Base-by-base conservation (phyloP, 345 rosid genomes). In the Diplotaxis tenuifolia region DNA sequence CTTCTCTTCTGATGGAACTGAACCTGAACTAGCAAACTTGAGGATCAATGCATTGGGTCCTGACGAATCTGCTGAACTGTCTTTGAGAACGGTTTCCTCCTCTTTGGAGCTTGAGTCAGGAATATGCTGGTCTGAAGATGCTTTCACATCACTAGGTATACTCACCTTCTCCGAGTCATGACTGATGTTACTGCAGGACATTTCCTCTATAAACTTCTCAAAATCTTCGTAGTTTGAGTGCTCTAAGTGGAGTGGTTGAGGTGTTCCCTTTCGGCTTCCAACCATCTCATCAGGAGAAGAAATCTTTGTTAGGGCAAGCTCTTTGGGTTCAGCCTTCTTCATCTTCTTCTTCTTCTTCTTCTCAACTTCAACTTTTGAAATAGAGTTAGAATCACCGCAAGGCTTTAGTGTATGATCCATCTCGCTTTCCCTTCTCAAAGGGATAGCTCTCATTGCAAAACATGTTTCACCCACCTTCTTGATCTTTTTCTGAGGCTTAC, bases 41-140 rank as follows among this genome's bases (percentile, higher is more conserved):
- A 90, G 77, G 79, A 83, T 77, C 78, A 88, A 70, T 12, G 89
- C 84, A 68, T 49, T 83, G 3, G 85, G 83, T 6, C 57, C 68
- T 19, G 58, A 9, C 18, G 79, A 78, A 28, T 65, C 54, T 2
- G 19, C 62, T 1, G 34, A 60, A 28, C 56, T 49, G 82, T 67
- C 71, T 47, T 64, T 75, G 54, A 31, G 28, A 52, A 14, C 23
- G 64, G 29, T 60, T 62, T 73, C 76, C 56, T 23, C 65, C 59
- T 29, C 66, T 22, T 68, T 70, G 20, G 64, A 64, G 54, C 62
- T 75, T 60, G 68, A 25, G 74, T 38, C 29, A 22, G 70, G 19
- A 14, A 65, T 75, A 53, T 64, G 83, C 40, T 59, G 85, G 65
- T 75, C 60, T 4, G 76, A 66, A 25, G 81, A 52, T 9, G 9